Percentiles rank a stretch among this genome's conserved stretches.
These are phyloP conservation scores for Coemansia erecta DNA, from an alignment of 192 early-diverging fungal species.

Conservation along the genomic window DNA sequence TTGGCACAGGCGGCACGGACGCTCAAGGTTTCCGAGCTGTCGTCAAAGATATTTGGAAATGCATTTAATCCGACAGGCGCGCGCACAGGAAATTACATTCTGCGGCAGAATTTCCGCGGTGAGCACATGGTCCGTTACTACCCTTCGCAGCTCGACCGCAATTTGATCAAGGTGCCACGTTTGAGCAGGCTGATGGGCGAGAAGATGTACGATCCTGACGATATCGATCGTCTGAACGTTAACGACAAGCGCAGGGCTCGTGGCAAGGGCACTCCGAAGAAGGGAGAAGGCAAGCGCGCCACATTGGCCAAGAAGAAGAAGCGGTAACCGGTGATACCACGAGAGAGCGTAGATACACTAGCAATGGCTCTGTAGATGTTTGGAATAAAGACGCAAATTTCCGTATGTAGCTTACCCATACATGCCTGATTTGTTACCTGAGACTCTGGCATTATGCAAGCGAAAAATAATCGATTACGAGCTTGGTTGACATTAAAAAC, in stretches of 20 bases:
- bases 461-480: no score
- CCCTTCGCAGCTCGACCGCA: slow-evolving; percentile 53
- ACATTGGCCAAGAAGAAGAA: slow-evolving; percentile 43
- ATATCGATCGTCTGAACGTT: slow-evolving; percentile 67
- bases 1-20: slow-evolving; percentile 20
- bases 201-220: slow-evolving; percentile 53
- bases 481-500: no score
- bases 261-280: slow-evolving; percentile 79
- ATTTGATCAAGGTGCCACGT: slow-evolving; percentile 24
- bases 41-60: slow-evolving; percentile 64
- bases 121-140: slow-evolving; percentile 66
- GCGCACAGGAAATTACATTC: slow-evolving; percentile 71
- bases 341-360: background rate
- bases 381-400: background rate
- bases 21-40: slow-evolving; percentile 58
- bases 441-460: no score
- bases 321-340: slow-evolving; percentile 1
- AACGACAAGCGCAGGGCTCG: slow-evolving; percentile 65
- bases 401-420: background rate
- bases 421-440: no score
- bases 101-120: slow-evolving; percentile 67
- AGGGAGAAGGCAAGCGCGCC: slow-evolving; percentile 55
- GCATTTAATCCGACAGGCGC: slow-evolving; percentile 67
- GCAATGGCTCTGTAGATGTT: background rate
- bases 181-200: slow-evolving; percentile 34